phyloP scores from a whole-genome alignment of 2,329 filamentous ascomycete species.

The Venturia oleaginea region DNA sequence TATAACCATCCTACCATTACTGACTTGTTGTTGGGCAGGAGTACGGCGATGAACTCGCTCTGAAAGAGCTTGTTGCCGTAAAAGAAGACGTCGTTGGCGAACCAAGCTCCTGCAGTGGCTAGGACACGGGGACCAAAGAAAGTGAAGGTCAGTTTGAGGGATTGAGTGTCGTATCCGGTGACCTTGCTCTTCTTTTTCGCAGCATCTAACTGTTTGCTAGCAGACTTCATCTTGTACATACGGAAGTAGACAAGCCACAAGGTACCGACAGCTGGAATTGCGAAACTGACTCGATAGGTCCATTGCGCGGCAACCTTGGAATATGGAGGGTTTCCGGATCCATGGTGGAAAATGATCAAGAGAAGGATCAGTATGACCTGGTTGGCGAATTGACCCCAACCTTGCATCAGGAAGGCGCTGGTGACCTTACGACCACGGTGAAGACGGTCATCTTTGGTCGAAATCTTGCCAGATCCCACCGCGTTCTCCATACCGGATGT shows the following conservation, averaged over 20 bases:
- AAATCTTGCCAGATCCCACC: conserved; percentile 74
- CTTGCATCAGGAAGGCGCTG: conserved; percentile 95
- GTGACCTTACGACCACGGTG: conserved; percentile 95
- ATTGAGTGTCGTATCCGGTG: conserved; percentile 85
- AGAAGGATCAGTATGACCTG: conserved; percentile 81
- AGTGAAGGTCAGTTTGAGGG: conserved; percentile 65
- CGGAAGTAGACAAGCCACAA: conserved; percentile 95
- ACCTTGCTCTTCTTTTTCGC: conserved; percentile 82
- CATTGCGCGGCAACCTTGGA: conserved; percentile 69
- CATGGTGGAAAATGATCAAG: conserved; percentile 80
- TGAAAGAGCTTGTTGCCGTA: conserved; percentile 99
- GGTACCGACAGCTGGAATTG: conserved; percentile 80
- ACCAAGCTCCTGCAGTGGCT: conserved; percentile 85
- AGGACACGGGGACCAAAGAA: conserved; percentile 82
- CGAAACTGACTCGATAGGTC: conserved; percentile 88
- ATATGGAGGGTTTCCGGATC: conserved; percentile 68
- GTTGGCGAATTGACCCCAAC: conserved; percentile 95
- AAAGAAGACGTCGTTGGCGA: conserved; percentile 96
- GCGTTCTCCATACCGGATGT: conserved; percentile 90
- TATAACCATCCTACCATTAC: conserved; percentile 85
- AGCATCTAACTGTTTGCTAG: conserved; percentile 69
- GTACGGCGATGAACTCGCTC: conserved; percentile 75
- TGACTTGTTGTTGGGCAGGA: conserved; percentile 58
- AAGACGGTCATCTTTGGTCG: conserved; percentile 83
- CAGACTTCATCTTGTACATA: conserved; percentile 86